Conservation (phyloP, 2,329 filamentous ascomycete genomes). For the Fusarium sp. region DNA sequence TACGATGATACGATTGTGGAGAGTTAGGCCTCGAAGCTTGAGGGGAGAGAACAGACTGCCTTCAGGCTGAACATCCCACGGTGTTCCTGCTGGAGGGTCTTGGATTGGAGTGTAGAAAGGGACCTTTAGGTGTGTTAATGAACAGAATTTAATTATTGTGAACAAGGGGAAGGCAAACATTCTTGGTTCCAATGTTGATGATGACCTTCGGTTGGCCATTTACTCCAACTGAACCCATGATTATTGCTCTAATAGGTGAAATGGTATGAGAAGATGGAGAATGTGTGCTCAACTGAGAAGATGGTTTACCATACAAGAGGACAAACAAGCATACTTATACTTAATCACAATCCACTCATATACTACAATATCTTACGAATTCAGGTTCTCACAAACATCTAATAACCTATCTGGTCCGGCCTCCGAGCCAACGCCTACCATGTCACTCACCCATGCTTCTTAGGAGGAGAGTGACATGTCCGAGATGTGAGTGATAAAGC, state of each 20-base stretch:
- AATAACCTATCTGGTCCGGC: background rate
- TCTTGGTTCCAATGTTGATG: constrained; percentile 35
- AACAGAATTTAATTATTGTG: background rate
- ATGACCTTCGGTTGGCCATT: constrained; percentile 19
- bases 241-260: background rate
- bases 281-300: background rate
- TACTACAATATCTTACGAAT: background rate
- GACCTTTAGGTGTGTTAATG: constrained; percentile 9
- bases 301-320: background rate
- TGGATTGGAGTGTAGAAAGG: constrained; percentile 43
- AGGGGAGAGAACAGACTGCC: constrained; percentile 56
- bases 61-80: constrained; percentile 39
- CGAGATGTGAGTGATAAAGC: background rate
- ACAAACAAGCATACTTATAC: constrained; percentile 5
- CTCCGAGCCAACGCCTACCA: background rate
- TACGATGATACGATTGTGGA: constrained; percentile 60
- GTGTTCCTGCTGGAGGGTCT: constrained; percentile 40
- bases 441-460: background rate
- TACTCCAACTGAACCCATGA: constrained; percentile 1
- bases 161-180: constrained; percentile 5
- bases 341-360: background rate
- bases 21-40: constrained; percentile 55
- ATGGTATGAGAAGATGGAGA: background rate
- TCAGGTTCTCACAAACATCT: background rate
- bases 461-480: background rate